Conservation (phyloP, 2,329 filamentous ascomycete genomes). For the Bipolaris victoriae region DNA sequence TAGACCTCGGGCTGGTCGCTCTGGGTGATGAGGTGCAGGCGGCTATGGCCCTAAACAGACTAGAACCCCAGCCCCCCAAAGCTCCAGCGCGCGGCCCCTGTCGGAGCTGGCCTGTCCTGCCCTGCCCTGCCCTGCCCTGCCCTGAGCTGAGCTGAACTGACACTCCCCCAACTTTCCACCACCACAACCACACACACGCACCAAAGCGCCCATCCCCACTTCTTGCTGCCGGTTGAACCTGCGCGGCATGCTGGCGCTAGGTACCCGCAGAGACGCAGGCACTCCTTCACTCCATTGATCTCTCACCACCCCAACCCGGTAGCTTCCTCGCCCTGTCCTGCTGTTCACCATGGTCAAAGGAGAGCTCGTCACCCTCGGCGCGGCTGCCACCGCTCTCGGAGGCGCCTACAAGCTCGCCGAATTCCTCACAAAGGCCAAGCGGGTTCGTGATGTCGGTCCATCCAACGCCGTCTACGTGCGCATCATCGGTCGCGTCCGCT, state of each 20-base stretch:
- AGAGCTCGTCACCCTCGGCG: slow-evolving; percentile 43
- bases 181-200: slow-evolving; percentile 18
- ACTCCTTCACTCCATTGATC: slow-evolving; percentile 29
- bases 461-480: slow-evolving; percentile 49
- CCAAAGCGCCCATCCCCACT: slow-evolving; percentile 21
- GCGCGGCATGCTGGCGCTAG: slow-evolving; percentile 44
- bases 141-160: slow-evolving; percentile 15
- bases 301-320: slow-evolving; percentile 11
- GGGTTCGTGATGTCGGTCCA: slow-evolving; percentile 45
- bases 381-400: slow-evolving; percentile 42
- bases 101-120: neutral
- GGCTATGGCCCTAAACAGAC: slow-evolving; percentile 17
- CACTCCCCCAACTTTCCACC: slow-evolving; percentile 22
- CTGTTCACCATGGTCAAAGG: slow-evolving; percentile 40
- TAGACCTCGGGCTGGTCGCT: slow-evolving; percentile 28
- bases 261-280: slow-evolving; percentile 37
- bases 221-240: slow-evolving; percentile 27
- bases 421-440: slow-evolving; percentile 46
- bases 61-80: slow-evolving; percentile 27
- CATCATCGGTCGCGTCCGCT: slow-evolving; percentile 45
- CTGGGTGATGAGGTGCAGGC: slow-evolving; percentile 21
- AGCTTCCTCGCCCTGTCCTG: slow-evolving; percentile 14
- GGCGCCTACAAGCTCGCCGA: slow-evolving; percentile 49
- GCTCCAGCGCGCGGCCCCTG: slow-evolving; percentile 18
- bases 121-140: slow-evolving; percentile 4